These are phyloP conservation scores for Candida ortonii DNA, from an alignment of 805 yeast species.

Conservation along the genomic window DNA sequence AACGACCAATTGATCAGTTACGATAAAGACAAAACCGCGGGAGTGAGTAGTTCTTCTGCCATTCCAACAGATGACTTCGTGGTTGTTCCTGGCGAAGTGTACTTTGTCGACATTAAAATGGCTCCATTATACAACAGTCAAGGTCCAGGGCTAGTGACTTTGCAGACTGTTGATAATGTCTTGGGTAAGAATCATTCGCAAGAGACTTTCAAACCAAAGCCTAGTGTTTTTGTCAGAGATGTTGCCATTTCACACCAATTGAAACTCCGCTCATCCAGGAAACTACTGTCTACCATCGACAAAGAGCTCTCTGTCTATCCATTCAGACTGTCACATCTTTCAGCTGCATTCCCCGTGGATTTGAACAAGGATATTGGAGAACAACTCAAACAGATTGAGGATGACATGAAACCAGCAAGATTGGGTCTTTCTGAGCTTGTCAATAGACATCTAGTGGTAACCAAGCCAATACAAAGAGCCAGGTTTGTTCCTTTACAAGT, in stretches of 20 bases:
- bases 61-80: constrained; percentile 74
- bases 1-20: constrained; percentile 41
- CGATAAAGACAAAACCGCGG: constrained; percentile 35
- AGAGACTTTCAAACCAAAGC: constrained; percentile 51
- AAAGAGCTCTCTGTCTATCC: constrained; percentile 82
- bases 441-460: constrained; percentile 74
- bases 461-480: constrained; percentile 69
- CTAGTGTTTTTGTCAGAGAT: constrained; percentile 80
- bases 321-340: constrained; percentile 75
- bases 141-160: constrained; percentile 65
- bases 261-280: constrained; percentile 71
- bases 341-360: constrained; percentile 59
- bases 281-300: constrained; percentile 67
- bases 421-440: constrained; percentile 77
- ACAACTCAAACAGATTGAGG: constrained; percentile 44
- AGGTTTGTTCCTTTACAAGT: constrained; percentile 69
- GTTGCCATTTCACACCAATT: constrained; percentile 77
- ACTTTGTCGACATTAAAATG: constrained; percentile 78
- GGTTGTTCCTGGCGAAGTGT: constrained; percentile 80
- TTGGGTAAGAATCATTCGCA: constrained; percentile 60
- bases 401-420: constrained; percentile 59
- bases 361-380: constrained; percentile 35
- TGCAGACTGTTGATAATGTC: constrained; percentile 62
- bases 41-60: constrained; percentile 48
- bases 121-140: constrained; percentile 52